These are phyloP conservation scores for Madurella mycetomatis DNA, from an alignment of 2,329 filamentous ascomycete genomes.

Conservation along the genomic window DNA sequence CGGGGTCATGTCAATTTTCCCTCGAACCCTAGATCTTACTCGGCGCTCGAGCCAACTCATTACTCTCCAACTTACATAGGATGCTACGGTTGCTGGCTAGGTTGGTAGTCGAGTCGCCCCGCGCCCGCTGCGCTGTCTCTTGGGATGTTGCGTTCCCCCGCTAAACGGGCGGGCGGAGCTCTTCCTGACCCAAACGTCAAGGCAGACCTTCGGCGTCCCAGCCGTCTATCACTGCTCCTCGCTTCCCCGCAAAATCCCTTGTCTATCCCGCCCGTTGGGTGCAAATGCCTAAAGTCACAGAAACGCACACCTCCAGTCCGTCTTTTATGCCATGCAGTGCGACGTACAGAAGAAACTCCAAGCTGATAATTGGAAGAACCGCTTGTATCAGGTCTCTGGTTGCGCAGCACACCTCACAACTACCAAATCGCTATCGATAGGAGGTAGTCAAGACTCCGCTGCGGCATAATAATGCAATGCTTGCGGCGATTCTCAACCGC, in stretches of 20 bases:
- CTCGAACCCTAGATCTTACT: too few relatives aligned
- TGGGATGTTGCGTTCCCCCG: not conserved
- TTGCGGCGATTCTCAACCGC: not conserved
- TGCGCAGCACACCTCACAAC: conserved; percentile 14
- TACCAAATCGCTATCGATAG: conserved; percentile 15
- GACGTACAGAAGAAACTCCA: conserved; percentile 9
- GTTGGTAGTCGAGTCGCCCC: conserved; percentile 24
- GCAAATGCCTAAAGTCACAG: conserved; percentile 5
- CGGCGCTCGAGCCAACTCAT: not conserved
- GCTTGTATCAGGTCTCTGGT: conserved; percentile 11
- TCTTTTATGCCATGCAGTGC: conserved; percentile 9
- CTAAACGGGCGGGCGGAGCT: too few relatives aligned
- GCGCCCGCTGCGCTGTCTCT: conserved; percentile 7
- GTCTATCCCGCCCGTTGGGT: not conserved
- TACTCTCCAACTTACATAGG: too few relatives aligned
- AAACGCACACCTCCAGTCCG: not conserved
- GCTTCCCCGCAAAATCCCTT: conserved; percentile 17
- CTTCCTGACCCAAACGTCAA: too few relatives aligned
- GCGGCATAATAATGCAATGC: not conserved
- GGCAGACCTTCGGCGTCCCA: conserved; percentile 7
- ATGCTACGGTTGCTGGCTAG: not conserved
- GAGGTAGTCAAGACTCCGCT: conserved; percentile 12
- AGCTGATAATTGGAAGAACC: conserved; percentile 22
- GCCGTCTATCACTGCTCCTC: conserved; percentile 8
- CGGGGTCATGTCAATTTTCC: too few relatives aligned